These are phyloP conservation scores for Hymenoscyphus albidus DNA, from an alignment of 2,329 filamentous ascomycete species.

Conservation along the genomic window DNA sequence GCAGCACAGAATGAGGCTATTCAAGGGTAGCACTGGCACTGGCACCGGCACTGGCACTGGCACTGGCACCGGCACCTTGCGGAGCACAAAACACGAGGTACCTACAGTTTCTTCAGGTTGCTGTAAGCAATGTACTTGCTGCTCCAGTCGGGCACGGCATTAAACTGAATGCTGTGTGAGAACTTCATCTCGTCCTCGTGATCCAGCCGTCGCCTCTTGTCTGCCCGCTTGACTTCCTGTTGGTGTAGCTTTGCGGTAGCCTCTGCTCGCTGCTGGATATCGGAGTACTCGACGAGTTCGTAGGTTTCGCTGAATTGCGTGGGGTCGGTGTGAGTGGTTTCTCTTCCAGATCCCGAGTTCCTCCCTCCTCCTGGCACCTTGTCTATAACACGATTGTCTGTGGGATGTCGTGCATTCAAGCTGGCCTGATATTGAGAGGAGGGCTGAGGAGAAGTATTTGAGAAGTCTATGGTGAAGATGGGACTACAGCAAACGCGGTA, in stretches of 20 bases:
- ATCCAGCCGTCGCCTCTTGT: conserved; percentile 68
- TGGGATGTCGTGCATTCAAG: conserved; percentile 4
- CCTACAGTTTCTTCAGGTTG: conserved; percentile 96
- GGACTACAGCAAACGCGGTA: background rate
- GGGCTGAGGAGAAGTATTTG: conserved; percentile 17
- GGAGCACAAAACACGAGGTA: background rate
- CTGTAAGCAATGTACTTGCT: conserved; percentile 97
- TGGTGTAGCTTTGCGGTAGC: conserved; percentile 11
- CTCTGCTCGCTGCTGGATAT: conserved; percentile 16
- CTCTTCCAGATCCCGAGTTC: background rate
- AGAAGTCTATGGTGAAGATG: conserved; percentile 28
- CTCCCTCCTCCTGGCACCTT: background rate
- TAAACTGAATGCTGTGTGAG: conserved; percentile 98
- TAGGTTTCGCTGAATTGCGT: conserved; percentile 32
- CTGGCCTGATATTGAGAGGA: conserved; percentile 22
- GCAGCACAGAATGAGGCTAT: conserved; percentile 21
- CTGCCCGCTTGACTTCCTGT: conserved; percentile 44
- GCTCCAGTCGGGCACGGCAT: conserved; percentile 99
- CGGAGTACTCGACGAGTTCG: conserved; percentile 32
- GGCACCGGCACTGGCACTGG: no score
- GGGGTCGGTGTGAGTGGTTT: background rate
- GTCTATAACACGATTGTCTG: background rate
- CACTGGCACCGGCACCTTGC: background rate
- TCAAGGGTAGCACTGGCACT: no score
- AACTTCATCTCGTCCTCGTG: conserved; percentile 95